These are phyloP conservation scores for Nothophoma quercina DNA, from an alignment of 2,329 filamentous ascomycete genomes.

Conservation along the genomic window DNA sequence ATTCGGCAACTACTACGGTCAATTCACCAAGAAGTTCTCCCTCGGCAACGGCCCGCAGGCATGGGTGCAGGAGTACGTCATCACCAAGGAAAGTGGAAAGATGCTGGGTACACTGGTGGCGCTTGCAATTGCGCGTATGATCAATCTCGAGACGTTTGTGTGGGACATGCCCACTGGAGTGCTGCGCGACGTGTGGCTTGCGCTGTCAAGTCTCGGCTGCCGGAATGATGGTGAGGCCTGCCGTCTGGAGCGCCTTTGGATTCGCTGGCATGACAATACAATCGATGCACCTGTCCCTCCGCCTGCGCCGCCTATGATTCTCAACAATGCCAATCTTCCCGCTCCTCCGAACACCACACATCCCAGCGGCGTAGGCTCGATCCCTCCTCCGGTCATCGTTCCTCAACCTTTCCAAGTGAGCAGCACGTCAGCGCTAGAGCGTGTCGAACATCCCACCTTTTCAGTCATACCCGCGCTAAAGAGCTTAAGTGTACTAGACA, in stretches of 20 bases:
- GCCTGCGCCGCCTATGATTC: conserved; percentile 48
- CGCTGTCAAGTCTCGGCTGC: conserved; percentile 74
- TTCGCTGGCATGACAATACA: conserved; percentile 82
- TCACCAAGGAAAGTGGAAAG: conserved; percentile 83
- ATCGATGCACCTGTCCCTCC: conserved; percentile 50
- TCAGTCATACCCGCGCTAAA: conserved; percentile 78
- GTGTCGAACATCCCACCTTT: conserved; percentile 80
- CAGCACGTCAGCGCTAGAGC: conserved; percentile 50
- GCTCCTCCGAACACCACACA: conserved; percentile 50
- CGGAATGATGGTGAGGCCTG: conserved; percentile 66
- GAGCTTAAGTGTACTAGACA: conserved; percentile 78
- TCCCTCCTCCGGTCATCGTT: conserved; percentile 43
- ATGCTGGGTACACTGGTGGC: conserved; percentile 87
- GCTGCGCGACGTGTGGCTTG: conserved; percentile 80
- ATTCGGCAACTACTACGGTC: conserved; percentile 77
- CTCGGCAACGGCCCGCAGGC: conserved; percentile 80
- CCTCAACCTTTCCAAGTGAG: conserved; percentile 39
- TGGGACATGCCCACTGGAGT: conserved; percentile 93
- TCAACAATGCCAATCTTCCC: conserved; percentile 47
- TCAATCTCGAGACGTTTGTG: conserved; percentile 79
- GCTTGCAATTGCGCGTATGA: conserved; percentile 80
- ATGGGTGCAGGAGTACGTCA: conserved; percentile 83
- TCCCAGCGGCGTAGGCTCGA: conserved; percentile 43
- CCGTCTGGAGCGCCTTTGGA: conserved; percentile 77
- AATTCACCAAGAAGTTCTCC: conserved; percentile 82